Evolutionary conservation across 192 early-diverging fungal species (phyloP), one percentile per base, ranked within the genome.

Genomic region (Podila verticillata): DNA sequence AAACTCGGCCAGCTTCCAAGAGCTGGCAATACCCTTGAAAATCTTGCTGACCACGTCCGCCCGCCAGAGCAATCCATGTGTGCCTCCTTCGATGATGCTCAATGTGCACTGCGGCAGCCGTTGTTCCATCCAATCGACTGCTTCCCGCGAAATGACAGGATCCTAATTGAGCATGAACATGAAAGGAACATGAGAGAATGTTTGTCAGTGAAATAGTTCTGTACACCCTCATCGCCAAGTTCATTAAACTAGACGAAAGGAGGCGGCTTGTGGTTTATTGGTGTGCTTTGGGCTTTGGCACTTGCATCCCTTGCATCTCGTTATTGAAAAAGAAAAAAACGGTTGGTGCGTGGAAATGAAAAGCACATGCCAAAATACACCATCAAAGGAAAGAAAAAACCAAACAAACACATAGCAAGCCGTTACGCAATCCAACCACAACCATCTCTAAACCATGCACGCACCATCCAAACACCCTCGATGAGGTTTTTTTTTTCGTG

Each of bases 61-160:
- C 22, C 83, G 58, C 72, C 77, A 81, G 4, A 84, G 32, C 20
- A 84, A 54, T 56, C 75, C 77, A 70, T 84, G 83, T 4, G 77
- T 84, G 15, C 83, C 83, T 22, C 77, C 77, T 19, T 84, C 83
- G n/a, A 84, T 71, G 19, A 84, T 65, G n/a, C 75, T 84, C 31
- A 84, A 62, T 48, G 72, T 84, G 48, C 83, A 84, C n/a, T 84
- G 72, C 36, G 77, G 61, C 59, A 84, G 62, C 35, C 67, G 47
- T 48, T 75, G 69, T 34, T 84, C 83, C 83, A 84, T 84, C 83
- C 83, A 84, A 57, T 81, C 73, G 22, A 84, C 83, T 4, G 83
- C 83, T 48, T 79, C 72, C 49, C 44, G 64, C 20, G 83, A 74
- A 69, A 84, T 84, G 24, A 80, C 77, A 32, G 77, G 48, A 34